A percentile compares a stretch with the other conserved stretches of the same genome.
Conservation (phyloP, 2,329 filamentous ascomycete genomes). For the Epichloe sylvatica region DNA sequence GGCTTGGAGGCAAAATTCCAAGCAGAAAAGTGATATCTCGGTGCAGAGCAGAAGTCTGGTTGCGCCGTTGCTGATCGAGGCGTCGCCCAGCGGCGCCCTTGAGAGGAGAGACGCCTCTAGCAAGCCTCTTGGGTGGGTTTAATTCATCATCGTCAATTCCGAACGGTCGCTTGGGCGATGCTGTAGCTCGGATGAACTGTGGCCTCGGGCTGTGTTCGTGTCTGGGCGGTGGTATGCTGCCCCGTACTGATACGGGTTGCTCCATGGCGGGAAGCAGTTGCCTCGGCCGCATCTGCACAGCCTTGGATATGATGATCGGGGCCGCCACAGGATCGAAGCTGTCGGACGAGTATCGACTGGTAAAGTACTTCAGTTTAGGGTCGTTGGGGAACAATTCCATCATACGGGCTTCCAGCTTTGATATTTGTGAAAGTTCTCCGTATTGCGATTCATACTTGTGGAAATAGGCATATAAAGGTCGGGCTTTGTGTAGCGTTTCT, state of each 20-base stretch:
- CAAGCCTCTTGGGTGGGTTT: constrained; percentile 70
- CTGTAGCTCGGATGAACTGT: constrained; percentile 32
- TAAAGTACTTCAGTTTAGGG: constrained; percentile 60
- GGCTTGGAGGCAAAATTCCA: constrained; percentile 59
- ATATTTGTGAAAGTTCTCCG: constrained; percentile 81
- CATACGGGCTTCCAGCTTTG: constrained; percentile 86
- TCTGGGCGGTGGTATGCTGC: constrained; percentile 27
- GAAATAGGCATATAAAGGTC: constrained; percentile 78
- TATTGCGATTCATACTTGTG: constrained; percentile 92
- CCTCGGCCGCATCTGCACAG: constrained; percentile 60
- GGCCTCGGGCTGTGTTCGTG: constrained; percentile 32
- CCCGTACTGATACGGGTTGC: constrained; percentile 29
- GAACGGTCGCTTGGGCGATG: constrained; percentile 49
- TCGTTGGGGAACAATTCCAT: constrained; percentile 84
- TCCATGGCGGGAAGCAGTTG: constrained; percentile 41
- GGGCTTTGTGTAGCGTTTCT: constrained; percentile 59
- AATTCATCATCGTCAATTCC: constrained; percentile 57
- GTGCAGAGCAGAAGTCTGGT: constrained; percentile 54
- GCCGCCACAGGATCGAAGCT: constrained; percentile 71
- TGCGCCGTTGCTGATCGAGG: constrained; percentile 61
- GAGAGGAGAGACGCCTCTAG: constrained; percentile 79
- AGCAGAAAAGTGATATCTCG: constrained; percentile 52
- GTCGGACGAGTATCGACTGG: constrained; percentile 54
- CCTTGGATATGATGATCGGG: constrained; percentile 71
- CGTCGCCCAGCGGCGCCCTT: constrained; percentile 82